These are phyloP conservation scores for Xylaria sp. DNA, from an alignment of 2,329 filamentous ascomycete species.

Conservation along the genomic window DNA sequence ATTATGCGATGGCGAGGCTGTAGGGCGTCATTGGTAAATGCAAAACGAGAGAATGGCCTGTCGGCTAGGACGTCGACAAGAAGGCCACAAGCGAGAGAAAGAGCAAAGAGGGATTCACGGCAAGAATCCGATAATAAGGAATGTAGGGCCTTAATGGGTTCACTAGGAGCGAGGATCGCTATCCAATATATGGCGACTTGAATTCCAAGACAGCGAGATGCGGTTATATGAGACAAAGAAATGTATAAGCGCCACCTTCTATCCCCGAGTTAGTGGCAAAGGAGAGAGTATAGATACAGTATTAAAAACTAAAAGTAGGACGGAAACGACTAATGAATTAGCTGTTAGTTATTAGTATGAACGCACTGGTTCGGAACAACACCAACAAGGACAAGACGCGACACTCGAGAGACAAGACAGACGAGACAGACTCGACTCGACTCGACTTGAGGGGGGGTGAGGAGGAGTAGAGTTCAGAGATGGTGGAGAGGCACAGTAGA, in stretches of 20 bases:
- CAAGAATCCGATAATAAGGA: slow-evolving; percentile 42
- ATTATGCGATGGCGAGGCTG: slow-evolving; percentile 46
- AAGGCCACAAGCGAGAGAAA: slow-evolving; percentile 34
- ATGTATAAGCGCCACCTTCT: slow-evolving; percentile 42
- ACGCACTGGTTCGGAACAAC: slow-evolving; percentile 27
- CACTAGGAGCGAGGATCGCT: slow-evolving; percentile 31
- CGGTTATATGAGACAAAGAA: slow-evolving; percentile 46
- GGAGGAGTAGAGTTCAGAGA: slow-evolving; percentile 12
- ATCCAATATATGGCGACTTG: slow-evolving; percentile 46
- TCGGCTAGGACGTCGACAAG: slow-evolving; percentile 20
- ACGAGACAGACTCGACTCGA: slow-evolving; percentile 15
- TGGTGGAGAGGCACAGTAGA: slow-evolving; percentile 24
- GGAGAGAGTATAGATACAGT: slow-evolving; percentile 39
- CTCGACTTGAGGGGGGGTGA: no score
- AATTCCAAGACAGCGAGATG: slow-evolving; percentile 49
- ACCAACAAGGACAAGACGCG: slow-evolving; percentile 17
- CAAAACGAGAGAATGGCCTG: slow-evolving; percentile 34
- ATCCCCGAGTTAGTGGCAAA: slow-evolving; percentile 36
- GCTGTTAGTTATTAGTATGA: slow-evolving; percentile 34
- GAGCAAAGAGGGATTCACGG: slow-evolving; percentile 30
- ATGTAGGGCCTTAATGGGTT: slow-evolving; percentile 45
- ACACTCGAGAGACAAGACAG: slow-evolving; percentile 10
- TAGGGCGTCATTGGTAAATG: slow-evolving; percentile 43
- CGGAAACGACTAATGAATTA: slow-evolving; percentile 29
- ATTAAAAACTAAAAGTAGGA: slow-evolving; percentile 27